phyloP scores from a whole-genome alignment of 176 grass and related monocot genomes.

The Oryza meridionalis region DNA sequence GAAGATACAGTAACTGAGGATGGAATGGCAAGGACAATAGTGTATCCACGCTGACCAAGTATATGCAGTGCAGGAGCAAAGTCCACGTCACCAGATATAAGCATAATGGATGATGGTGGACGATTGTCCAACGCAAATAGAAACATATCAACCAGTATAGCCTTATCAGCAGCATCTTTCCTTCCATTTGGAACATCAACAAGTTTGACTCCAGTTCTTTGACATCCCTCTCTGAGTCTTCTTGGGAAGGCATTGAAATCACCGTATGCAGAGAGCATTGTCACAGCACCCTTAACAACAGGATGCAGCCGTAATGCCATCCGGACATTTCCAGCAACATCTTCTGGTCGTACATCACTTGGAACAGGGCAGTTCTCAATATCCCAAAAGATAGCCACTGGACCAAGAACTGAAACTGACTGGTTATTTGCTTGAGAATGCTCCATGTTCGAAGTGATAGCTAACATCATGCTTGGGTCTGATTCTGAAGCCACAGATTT shows the following conservation, averaged over 20 bases:
- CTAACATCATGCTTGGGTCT: constrained; percentile 42
- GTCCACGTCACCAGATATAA: constrained; percentile 90
- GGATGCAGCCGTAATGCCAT: constrained; percentile 80
- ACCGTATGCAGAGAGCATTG: constrained; percentile 87
- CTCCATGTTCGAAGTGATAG: constrained; percentile 44
- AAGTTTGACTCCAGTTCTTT: constrained; percentile 85
- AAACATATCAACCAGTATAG: constrained; percentile 86
- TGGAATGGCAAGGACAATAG: constrained; percentile 71
- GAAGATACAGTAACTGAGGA: constrained; percentile 73
- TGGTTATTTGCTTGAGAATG: constrained; percentile 45
- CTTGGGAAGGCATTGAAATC: constrained; percentile 96
- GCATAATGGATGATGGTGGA: constrained; percentile 77
- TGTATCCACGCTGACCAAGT: constrained; percentile 82
- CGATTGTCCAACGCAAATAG: constrained; percentile 81
- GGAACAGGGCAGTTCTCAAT: constrained; percentile 96
- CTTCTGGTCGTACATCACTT: constrained; percentile 82
- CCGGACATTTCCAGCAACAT: constrained; percentile 84
- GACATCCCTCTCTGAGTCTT: constrained; percentile 88
- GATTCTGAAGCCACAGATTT: constrained; percentile 46
- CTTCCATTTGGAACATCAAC: constrained; percentile 86
- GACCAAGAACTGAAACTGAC: constrained; percentile 57
- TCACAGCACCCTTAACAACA: constrained; percentile 70
- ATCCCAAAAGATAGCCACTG: constrained; percentile 90
- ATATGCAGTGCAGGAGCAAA: constrained; percentile 83
- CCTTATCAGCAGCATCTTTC: constrained; percentile 90